Percentiles rank a stretch among this genome's conserved stretches.
Evolutionary conservation across 441 rosid species (phyloP).

Genomic region (Capsella rubella): DNA sequence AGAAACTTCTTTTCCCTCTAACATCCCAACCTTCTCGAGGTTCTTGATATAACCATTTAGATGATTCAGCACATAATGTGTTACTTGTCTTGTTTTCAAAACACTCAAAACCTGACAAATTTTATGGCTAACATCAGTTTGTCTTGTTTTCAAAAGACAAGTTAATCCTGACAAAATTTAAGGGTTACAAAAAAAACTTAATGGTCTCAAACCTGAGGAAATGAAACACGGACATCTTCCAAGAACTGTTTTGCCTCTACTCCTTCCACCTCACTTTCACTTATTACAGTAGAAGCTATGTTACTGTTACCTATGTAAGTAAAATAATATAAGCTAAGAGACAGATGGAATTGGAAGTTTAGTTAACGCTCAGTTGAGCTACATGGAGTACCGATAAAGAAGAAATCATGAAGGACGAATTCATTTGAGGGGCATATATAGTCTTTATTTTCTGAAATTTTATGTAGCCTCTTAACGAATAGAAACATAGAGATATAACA

Average conservation of each 20-base stretch:
- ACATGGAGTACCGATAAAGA: not conserved
- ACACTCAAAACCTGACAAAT: conserved; percentile 74
- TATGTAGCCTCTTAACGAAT: not conserved
- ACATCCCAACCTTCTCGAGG: conserved; percentile 84
- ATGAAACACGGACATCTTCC: conserved; percentile 78
- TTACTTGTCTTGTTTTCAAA: conserved; percentile 92
- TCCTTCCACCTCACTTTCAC: conserved; percentile 88
- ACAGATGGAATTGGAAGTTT: not conserved
- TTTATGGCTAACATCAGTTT: conserved; percentile 3
- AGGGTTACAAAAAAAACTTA: conserved; percentile 4
- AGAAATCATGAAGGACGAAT: not conserved
- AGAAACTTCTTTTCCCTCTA: conserved; percentile 86
- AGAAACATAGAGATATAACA: not conserved
- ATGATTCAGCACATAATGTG: conserved; percentile 83
- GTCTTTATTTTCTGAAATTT: not conserved
- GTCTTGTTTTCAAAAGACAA: too few species aligned
- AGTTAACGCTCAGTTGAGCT: too few species aligned
- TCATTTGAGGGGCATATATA: not conserved
- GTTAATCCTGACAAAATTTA: not conserved
- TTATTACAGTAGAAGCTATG: conserved; percentile 65
- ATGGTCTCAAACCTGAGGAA: conserved; percentile 74
- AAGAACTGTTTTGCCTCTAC: conserved; percentile 84
- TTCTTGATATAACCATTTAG: conserved; percentile 71
- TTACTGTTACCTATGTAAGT: conserved; percentile 63
- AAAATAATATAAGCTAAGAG: conserved; percentile 28